phyloP scores from a whole-genome alignment of 2,329 filamentous ascomycete genomes.

The Aurifilum marmelostoma region DNA sequence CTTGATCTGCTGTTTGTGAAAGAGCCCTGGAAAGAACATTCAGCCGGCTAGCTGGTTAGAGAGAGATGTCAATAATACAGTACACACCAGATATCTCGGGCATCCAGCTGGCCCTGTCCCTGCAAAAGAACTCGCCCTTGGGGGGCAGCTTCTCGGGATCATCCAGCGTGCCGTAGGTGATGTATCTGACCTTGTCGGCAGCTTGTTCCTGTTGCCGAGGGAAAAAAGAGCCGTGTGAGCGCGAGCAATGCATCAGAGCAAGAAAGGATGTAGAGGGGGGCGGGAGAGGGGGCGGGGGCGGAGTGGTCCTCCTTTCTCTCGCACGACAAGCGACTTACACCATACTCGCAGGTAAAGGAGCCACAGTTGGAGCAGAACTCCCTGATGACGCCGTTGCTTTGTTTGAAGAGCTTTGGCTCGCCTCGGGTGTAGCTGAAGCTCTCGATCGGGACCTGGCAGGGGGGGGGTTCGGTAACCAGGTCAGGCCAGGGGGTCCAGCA shows the following conservation, averaged over 20 bases:
- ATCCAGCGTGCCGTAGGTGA: constrained; percentile 53
- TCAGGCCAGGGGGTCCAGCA: too few relatives aligned
- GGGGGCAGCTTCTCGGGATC: constrained; percentile 52
- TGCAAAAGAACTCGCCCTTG: constrained; percentile 60
- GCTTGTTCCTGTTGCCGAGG: constrained; percentile 41
- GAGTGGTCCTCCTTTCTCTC: too few relatives aligned
- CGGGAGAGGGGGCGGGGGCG: too few relatives aligned
- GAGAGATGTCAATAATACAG: background rate
- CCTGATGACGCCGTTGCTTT: constrained; percentile 39
- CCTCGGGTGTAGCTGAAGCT: constrained; percentile 36
- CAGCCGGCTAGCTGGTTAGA: background rate
- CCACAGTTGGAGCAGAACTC: constrained; percentile 40
- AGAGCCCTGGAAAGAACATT: constrained; percentile 39
- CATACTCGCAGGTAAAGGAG: constrained; percentile 41
- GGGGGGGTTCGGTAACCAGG: constrained; percentile 25
- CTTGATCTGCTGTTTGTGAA: constrained; percentile 50
- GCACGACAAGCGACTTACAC: constrained; percentile 31
- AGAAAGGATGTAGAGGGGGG: too few relatives aligned
- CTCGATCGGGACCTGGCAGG: constrained; percentile 33
- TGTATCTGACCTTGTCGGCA: constrained; percentile 48
- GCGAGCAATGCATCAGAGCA: too few relatives aligned
- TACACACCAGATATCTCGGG: constrained; percentile 49
- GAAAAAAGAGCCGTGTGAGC: background rate
- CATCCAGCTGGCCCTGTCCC: constrained; percentile 52
- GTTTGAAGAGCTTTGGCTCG: constrained; percentile 36